Evolutionary conservation across 2,329 filamentous ascomycete species (phyloP).

Genomic region (Byssochlamys sp.): DNA sequence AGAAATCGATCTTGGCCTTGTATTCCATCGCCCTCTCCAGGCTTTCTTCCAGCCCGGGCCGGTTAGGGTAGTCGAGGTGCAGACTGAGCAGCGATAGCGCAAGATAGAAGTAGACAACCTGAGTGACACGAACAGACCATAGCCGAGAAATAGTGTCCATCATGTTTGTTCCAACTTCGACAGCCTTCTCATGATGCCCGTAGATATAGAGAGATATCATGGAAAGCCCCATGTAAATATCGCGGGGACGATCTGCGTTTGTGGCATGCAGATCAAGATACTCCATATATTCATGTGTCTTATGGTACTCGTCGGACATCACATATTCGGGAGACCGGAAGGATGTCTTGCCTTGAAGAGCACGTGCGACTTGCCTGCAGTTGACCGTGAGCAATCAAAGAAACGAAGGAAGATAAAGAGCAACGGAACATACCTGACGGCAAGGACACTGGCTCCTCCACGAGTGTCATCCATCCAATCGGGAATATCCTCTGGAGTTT

Average conservation of each 20-base stretch:
- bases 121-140: constrained; percentile 38
- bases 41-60: constrained; percentile 37
- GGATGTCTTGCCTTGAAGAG: constrained; percentile 53
- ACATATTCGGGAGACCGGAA: constrained; percentile 38
- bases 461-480: constrained; percentile 50
- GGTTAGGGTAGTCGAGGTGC: constrained; percentile 33
- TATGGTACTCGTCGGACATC: constrained; percentile 47
- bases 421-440: constrained; percentile 29
- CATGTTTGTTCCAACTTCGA: constrained; percentile 34
- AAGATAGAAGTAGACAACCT: constrained; percentile 38
- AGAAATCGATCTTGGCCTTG: constrained; percentile 45
- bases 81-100: constrained; percentile 35
- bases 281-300: constrained; percentile 40
- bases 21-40: constrained; percentile 42
- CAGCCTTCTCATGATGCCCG: constrained; percentile 37
- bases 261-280: constrained; percentile 36
- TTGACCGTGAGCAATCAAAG: neutral
- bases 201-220: constrained; percentile 39
- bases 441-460: constrained; percentile 49
- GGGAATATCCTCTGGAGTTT: constrained; percentile 48
- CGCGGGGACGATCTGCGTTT: constrained; percentile 44
- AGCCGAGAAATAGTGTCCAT: constrained; percentile 33
- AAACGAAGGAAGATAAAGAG: neutral
- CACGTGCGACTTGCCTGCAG: constrained; percentile 44
- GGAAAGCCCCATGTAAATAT: constrained; percentile 46